Percentiles rank a stretch among this genome's conserved stretches.
These are phyloP conservation scores for Sextonia rubra DNA, from an alignment of 164 flowering plant species.

Conservation along the genomic window DNA sequence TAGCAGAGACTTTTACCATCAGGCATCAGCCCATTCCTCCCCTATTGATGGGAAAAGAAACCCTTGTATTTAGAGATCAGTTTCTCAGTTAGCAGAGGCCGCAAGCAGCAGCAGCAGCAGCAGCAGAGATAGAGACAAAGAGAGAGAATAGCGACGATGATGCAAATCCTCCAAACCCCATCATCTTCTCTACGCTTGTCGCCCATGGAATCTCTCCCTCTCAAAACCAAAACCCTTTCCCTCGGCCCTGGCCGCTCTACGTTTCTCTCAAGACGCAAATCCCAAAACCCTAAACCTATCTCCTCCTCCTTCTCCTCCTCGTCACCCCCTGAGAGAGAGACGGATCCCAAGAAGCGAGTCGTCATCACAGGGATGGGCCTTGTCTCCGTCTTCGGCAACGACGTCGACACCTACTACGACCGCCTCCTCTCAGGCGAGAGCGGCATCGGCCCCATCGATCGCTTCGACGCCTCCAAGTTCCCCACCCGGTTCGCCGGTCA, in stretches of 20 bases:
- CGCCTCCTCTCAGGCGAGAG: conserved; percentile 70
- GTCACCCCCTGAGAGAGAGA: conserved; percentile 20
- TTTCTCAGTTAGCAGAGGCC: too few relatives aligned
- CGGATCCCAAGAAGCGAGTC: conserved; percentile 33
- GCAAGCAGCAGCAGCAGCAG: neutral
- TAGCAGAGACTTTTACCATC: too few relatives aligned
- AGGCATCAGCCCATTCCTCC: too few relatives aligned
- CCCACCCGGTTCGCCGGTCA: conserved; percentile 91
- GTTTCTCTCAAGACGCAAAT: neutral
- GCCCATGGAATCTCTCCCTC: neutral
- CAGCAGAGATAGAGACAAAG: too few relatives aligned
- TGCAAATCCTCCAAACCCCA: conserved; percentile 13
- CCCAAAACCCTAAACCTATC: neutral
- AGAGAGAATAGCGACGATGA: neutral
- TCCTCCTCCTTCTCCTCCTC: neutral
- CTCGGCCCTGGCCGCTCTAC: neutral
- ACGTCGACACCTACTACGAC: conserved; percentile 65
- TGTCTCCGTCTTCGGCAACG: conserved; percentile 80
- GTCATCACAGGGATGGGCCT: conserved; percentile 36
- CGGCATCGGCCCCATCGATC: conserved; percentile 62
- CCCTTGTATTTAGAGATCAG: too few relatives aligned
- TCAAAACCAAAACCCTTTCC: neutral
- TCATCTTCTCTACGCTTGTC: conserved; percentile 7
- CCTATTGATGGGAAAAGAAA: too few relatives aligned
- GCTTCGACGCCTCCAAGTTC: conserved; percentile 85